Evolutionary conservation across 1,284 basidiomycete species (phyloP).

Genomic region (Papiliotrema flavescens): DNA sequence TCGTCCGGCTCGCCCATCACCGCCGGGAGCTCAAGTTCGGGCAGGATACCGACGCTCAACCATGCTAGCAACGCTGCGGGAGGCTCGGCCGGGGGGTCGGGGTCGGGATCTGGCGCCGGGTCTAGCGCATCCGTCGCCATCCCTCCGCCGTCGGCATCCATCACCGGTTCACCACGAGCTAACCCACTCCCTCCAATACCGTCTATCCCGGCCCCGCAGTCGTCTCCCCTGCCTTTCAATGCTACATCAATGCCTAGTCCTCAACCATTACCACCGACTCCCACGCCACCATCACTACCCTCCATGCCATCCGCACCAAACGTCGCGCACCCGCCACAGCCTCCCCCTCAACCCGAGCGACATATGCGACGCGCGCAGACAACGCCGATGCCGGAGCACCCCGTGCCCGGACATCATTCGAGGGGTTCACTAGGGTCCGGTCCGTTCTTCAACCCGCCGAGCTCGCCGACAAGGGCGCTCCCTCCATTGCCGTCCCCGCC

Average conservation of each 20-base stretch:
- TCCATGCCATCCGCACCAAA: no score
- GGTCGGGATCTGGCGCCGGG: not conserved
- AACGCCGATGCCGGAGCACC: slow-evolving; percentile 19
- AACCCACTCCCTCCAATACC: slow-evolving; percentile 15
- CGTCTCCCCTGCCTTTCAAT: slow-evolving; percentile 23
- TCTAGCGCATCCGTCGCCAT: not conserved
- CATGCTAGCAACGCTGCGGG: no score
- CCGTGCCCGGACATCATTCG: slow-evolving; percentile 12
- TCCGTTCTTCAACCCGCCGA: not conserved
- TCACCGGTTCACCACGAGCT: not conserved
- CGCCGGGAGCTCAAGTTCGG: not conserved
- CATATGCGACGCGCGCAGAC: slow-evolving; percentile 39
- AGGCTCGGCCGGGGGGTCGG: no score
- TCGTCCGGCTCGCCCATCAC: not conserved
- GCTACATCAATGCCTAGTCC: slow-evolving; percentile 9
- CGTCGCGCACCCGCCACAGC: not conserved
- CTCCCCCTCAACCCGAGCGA: slow-evolving; percentile 43
- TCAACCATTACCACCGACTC: slow-evolving; percentile 10
- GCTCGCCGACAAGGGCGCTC: slow-evolving; percentile 32
- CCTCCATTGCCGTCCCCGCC: slow-evolving; percentile 31
- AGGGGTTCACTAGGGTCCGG: slow-evolving; percentile 14
- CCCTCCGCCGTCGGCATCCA: not conserved
- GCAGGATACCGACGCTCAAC: not conserved
- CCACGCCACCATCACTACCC: not conserved
- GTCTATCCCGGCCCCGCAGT: slow-evolving; percentile 27